Evolutionary conservation across 257 asterid species (phyloP), one percentile per base, ranked within the genome.

Genomic region (Capsicum baccatum): DNA sequence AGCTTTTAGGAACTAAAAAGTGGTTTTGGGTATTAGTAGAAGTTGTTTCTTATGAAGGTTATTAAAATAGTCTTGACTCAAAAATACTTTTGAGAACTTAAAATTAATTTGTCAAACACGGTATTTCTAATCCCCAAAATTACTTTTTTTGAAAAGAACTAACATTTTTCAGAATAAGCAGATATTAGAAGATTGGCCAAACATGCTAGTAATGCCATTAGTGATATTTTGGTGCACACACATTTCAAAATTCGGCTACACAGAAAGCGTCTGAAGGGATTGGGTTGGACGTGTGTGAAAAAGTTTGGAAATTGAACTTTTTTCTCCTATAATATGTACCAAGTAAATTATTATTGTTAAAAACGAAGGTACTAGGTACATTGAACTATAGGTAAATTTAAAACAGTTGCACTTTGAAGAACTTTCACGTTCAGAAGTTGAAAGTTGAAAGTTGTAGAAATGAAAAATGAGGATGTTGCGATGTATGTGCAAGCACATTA

Each of bases 311-410:
- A 19, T 11, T 48, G 81, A 26, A 52, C 6, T 52, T 3, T 52
- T 6, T 52, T 13, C 21, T 76, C 52, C 63, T 76, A 21, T 9
- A 14, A 13, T 19, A 21, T 44, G 62, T 52, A 76, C 21, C 81
- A 54, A 8, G 81, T 76, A 21, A 54, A 66, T 67, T 67, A 66
- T 67, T 67, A 37, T 67, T 67, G 50, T 37, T 67, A 37, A 39
- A 39, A 39, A 39, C 3, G 5, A 39, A 19, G 42, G 11, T 48
- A 73, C 60, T 7, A 7, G 6, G 42, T 48, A n/a, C 3, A 76
- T 13, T 52, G 6, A 76, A 52, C 64, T 52, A 76, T 14, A 13
- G 11, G 48, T 52, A 21, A 21, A 33, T 52, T 74, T 26, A 26
- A 52, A 76, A 76, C 21, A 52, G 26, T 54, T 76, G 9, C 47